A percentile compares a stretch with the other conserved stretches of the same genome.
These are phyloP conservation scores for Kalaharituber pfeilii DNA, from an alignment of 2,329 filamentous ascomycete genomes.

Conservation along the genomic window DNA sequence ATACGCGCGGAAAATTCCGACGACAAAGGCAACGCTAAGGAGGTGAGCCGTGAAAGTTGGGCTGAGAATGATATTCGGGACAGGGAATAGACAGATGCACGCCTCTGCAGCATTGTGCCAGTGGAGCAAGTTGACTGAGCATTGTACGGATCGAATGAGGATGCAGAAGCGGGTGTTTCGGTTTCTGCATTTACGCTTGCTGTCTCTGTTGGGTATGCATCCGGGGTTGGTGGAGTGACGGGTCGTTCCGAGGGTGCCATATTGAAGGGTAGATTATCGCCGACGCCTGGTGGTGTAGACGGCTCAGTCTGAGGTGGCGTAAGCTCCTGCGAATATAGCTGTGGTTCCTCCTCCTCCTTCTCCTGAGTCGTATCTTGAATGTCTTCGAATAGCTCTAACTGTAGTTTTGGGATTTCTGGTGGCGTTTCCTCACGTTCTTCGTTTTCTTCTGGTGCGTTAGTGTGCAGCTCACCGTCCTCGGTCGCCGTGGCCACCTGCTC, in stretches of 20 bases:
- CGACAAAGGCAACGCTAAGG: slow-evolving; percentile 73
- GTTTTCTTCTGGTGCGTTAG: background rate
- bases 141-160: background rate
- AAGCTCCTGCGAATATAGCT: too few relatives aligned
- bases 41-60: slow-evolving; percentile 80
- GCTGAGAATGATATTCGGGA: slow-evolving; percentile 84
- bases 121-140: too few relatives aligned
- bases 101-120: slow-evolving; percentile 35
- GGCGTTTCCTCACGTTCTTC: background rate
- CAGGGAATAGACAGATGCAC: slow-evolving; percentile 83
- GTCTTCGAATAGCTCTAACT: background rate
- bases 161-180: background rate
- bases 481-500: too few relatives aligned
- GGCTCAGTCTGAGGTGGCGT: too few relatives aligned
- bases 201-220: background rate
- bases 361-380: background rate
- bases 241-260: background rate
- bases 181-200: background rate
- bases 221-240: background rate
- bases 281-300: background rate
- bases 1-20: slow-evolving; percentile 69
- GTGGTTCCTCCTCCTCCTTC: background rate
- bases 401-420: background rate
- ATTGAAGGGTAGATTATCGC: background rate
- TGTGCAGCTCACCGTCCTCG: too few relatives aligned